These are phyloP conservation scores for Epichloe sp. DNA, from an alignment of 2,329 filamentous ascomycete genomes.

Conservation along the genomic window DNA sequence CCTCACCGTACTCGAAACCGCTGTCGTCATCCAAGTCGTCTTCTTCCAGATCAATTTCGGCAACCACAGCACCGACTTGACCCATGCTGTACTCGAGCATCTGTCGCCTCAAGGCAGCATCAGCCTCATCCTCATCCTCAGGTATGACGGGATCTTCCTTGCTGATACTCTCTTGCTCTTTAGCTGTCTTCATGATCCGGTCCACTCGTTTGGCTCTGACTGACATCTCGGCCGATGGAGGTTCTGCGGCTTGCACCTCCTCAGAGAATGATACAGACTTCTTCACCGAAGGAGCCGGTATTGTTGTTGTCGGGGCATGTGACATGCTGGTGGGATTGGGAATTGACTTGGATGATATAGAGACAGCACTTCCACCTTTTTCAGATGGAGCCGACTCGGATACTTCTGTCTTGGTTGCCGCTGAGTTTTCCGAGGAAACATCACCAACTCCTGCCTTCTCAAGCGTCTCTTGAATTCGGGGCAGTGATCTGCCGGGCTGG, in stretches of 20 bases:
- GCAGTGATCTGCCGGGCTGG: slow-evolving; percentile 52
- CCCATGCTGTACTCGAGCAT: slow-evolving; percentile 86
- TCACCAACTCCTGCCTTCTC: slow-evolving; percentile 61
- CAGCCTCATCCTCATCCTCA: slow-evolving; percentile 64
- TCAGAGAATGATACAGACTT: slow-evolving; percentile 53
- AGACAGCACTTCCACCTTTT: not conserved
- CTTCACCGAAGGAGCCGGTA: slow-evolving; percentile 16
- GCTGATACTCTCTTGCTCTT: slow-evolving; percentile 36
- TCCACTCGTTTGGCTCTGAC: slow-evolving; percentile 36
- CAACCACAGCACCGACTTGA: slow-evolving; percentile 84
- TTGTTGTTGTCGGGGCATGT: not conserved
- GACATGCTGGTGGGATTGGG: not conserved
- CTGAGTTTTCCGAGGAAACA: slow-evolving; percentile 10
- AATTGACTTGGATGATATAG: not conserved
- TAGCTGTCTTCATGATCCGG: slow-evolving; percentile 43
- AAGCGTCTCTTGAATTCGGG: slow-evolving; percentile 57
- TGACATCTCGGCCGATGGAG: slow-evolving; percentile 18
- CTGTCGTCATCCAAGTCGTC: slow-evolving; percentile 38
- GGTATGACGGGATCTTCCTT: slow-evolving; percentile 43
- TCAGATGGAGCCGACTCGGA: not conserved
- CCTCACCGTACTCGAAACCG: slow-evolving; percentile 42
- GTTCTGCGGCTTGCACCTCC: slow-evolving; percentile 30
- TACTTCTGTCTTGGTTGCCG: slow-evolving; percentile 1
- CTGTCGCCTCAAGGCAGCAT: slow-evolving; percentile 65
- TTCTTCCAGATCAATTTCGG: slow-evolving; percentile 76